These are phyloP conservation scores for Naumovozyma baii DNA, from an alignment of 805 yeast genomes.

Conservation along the genomic window DNA sequence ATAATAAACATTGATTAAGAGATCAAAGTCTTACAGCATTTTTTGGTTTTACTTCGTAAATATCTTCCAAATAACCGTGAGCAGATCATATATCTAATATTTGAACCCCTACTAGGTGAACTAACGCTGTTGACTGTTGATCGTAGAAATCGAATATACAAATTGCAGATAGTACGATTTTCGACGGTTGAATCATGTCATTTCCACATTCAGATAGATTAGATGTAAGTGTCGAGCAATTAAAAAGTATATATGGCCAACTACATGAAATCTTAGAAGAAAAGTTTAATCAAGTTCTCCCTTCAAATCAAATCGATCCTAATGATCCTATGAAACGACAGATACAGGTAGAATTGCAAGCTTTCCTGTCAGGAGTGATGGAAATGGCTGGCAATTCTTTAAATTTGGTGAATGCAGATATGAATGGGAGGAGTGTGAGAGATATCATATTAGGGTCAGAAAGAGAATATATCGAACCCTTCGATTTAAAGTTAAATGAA, in stretches of 20 bases:
- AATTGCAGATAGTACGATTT: no score
- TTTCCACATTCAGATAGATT: slow-evolving; percentile 4
- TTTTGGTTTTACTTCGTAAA: no score
- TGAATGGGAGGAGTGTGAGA: slow-evolving; percentile 20
- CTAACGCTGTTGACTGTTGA: no score
- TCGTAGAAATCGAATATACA: no score
- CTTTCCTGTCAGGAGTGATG: slow-evolving; percentile 26
- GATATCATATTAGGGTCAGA: slow-evolving; percentile 14
- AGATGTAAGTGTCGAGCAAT: slow-evolving; percentile 20
- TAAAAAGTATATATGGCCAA: slow-evolving; percentile 24
- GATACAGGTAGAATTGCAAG: slow-evolving; percentile 18
- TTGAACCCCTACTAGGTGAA: no score
- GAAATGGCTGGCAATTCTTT: slow-evolving; percentile 48
- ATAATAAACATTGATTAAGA: no score
- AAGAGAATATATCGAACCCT: slow-evolving; percentile 47
- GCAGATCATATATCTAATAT: no score
- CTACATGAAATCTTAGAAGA: slow-evolving; percentile 19
- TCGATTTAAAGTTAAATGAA: slow-evolving; percentile 55
- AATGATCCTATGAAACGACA: slow-evolving; percentile 16
- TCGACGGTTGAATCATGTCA: background rate
- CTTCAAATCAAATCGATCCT: background rate
- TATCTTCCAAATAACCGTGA: no score
- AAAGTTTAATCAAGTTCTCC: slow-evolving; percentile 1
- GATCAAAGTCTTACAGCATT: no score
- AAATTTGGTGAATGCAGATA: slow-evolving; percentile 46